Percentiles rank a stretch among this genome's conserved stretches.
Evolutionary conservation across 164 flowering plant species (phyloP).

Genomic region (Pachysandra terminalis): DNA sequence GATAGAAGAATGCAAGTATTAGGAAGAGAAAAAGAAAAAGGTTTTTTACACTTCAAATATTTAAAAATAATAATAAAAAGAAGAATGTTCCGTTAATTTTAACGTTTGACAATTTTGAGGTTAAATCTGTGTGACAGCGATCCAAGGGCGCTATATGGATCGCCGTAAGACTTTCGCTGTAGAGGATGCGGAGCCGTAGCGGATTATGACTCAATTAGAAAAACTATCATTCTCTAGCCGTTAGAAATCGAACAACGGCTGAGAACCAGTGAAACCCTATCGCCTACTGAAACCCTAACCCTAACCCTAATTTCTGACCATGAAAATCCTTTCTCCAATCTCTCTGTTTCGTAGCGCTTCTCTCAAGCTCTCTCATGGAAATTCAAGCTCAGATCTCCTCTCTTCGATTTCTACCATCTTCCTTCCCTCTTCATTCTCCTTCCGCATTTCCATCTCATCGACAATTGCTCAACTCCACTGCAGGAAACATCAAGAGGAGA

Average conservation of each 20-base stretch:
- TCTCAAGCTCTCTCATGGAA: constrained; percentile 17
- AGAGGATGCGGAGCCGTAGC: too few species aligned
- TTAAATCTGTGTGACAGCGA: too few species aligned
- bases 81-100: too few species aligned
- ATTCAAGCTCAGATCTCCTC: constrained; percentile 20
- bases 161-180: too few species aligned
- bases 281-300: background rate
- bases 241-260: background rate
- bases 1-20: too few species aligned
- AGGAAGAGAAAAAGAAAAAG: too few species aligned
- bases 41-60: too few species aligned
- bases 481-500: constrained; percentile 7
- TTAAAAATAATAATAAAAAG: too few species aligned
- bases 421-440: background rate
- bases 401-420: constrained; percentile 14
- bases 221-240: too few species aligned
- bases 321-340: constrained; percentile 7
- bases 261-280: constrained; percentile 24
- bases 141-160: too few species aligned
- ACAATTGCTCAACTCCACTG: constrained; percentile 14
- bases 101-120: too few species aligned
- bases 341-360: background rate
- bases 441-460: constrained; percentile 2
- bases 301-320: constrained; percentile 1
- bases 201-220: too few species aligned